phyloP scores from a whole-genome alignment of 1,284 basidiomycete species.

The Ustilago crameri region DNA sequence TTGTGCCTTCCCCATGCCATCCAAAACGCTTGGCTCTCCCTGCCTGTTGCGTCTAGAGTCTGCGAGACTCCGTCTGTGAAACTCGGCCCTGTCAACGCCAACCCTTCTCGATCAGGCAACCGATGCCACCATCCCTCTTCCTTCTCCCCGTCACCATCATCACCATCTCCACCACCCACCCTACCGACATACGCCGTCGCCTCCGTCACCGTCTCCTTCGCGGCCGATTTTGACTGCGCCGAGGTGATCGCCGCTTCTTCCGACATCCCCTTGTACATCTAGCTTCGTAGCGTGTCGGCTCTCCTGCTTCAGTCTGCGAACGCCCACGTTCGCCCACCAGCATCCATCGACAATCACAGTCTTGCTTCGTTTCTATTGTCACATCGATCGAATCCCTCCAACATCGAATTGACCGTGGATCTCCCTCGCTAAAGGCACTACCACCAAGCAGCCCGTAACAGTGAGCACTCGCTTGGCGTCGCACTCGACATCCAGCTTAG shows the following conservation, averaged over 20 bases:
- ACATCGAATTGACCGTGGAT: no score
- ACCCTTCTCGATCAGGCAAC: background rate
- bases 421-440: background rate
- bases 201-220: background rate
- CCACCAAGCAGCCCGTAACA: background rate
- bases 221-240: background rate
- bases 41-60: background rate
- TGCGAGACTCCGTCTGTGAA: background rate
- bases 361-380: no score
- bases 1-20: constrained; percentile 3
- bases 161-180: constrained; percentile 11
- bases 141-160: constrained; percentile 14
- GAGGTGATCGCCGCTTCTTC: constrained; percentile 4
- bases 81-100: constrained; percentile 10
- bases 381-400: no score
- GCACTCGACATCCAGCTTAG: background rate
- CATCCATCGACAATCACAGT: no score
- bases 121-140: constrained; percentile 7
- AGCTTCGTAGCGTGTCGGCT: no score
- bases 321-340: no score
- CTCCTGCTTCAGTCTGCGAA: no score
- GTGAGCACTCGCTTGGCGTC: background rate
- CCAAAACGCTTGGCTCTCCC: constrained; percentile 12
- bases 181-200: constrained; percentile 9
- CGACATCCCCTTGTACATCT: no score